phyloP scores from a whole-genome alignment of 306 rosid species.

The Gastrolobium bilobum region DNA sequence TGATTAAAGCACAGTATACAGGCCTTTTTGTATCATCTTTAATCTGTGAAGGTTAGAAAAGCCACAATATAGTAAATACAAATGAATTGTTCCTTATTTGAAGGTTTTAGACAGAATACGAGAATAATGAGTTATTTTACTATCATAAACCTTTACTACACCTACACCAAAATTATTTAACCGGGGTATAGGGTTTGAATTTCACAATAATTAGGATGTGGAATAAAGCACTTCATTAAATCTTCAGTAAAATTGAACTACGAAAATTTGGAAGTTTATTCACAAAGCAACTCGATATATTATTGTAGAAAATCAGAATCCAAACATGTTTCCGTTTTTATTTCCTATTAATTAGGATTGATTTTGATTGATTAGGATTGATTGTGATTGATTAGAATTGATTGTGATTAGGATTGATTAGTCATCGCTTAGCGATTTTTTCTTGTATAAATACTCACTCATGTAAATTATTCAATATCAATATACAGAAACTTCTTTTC shows the following conservation, averaged over 20 bases:
- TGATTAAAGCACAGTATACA: slow-evolving; percentile 92
- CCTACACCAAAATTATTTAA: slow-evolving; percentile 21
- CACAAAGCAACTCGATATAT: slow-evolving; percentile 32
- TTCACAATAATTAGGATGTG: slow-evolving; percentile 14
- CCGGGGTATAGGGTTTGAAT: slow-evolving; percentile 17
- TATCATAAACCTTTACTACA: not conserved
- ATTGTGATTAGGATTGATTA: too few species aligned
- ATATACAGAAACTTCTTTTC: too few species aligned
- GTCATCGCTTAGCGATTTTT: too few species aligned
- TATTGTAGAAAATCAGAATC: too few species aligned
- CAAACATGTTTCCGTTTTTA: too few species aligned
- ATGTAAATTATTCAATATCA: too few species aligned
- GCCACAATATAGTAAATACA: slow-evolving; percentile 33
- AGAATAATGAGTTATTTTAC: slow-evolving; percentile 22
- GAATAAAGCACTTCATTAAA: slow-evolving; percentile 33
- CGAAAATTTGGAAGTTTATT: slow-evolving; percentile 34
- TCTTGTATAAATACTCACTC: too few species aligned
- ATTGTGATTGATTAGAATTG: too few species aligned
- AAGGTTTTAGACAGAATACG: slow-evolving; percentile 38
- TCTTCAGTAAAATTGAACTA: slow-evolving; percentile 28
- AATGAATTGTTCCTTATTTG: slow-evolving; percentile 32
- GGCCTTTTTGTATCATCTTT: slow-evolving; percentile 92
- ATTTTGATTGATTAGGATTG: too few species aligned
- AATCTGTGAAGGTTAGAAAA: slow-evolving; percentile 65
- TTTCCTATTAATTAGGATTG: too few species aligned